These are phyloP conservation scores for Apophysomyces variabilis DNA, from an alignment of 371 early-diverging fungal species.

Conservation along the genomic window DNA sequence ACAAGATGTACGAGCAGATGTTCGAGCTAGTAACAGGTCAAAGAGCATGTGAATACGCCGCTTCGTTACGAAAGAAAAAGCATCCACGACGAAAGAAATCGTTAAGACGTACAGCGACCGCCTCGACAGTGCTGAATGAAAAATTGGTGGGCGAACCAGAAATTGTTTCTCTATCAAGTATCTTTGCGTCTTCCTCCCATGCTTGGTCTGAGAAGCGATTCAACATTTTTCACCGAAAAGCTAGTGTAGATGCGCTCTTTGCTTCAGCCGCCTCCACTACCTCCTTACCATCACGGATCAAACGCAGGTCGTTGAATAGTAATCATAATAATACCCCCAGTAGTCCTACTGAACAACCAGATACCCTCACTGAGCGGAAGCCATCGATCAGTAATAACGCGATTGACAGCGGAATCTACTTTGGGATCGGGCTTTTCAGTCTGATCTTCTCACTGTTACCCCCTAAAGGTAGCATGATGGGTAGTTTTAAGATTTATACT, in stretches of 20 bases:
- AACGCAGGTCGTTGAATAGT: neutral
- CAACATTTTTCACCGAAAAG: slow-evolving; percentile 32
- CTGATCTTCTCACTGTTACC: slow-evolving; percentile 53
- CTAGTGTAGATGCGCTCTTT: slow-evolving; percentile 19
- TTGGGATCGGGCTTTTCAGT: slow-evolving; percentile 51
- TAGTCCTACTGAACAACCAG: neutral
- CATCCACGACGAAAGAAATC: slow-evolving; percentile 16
- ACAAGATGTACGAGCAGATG: slow-evolving; percentile 53
- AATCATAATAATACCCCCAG: too few relatives aligned
- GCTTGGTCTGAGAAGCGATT: slow-evolving; percentile 36
- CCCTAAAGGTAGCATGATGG: slow-evolving; percentile 40
- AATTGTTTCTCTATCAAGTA: slow-evolving; percentile 1
- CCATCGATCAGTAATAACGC: slow-evolving; percentile 19
- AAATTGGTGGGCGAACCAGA: slow-evolving; percentile 7
- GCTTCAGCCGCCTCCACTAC: slow-evolving; percentile 11
- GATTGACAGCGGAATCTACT: slow-evolving; percentile 50
- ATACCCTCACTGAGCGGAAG: neutral
- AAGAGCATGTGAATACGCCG: slow-evolving; percentile 47
- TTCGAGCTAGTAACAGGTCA: slow-evolving; percentile 47
- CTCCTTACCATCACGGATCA: neutral
- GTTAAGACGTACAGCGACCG: neutral
- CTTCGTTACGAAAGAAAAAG: slow-evolving; percentile 20
- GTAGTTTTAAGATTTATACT: slow-evolving; percentile 1
- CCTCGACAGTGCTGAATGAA: neutral
- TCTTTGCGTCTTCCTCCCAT: slow-evolving; percentile 17